Conservation (phyloP, 345 rosid genomes). For the Gossypium herbaceum region DNA sequence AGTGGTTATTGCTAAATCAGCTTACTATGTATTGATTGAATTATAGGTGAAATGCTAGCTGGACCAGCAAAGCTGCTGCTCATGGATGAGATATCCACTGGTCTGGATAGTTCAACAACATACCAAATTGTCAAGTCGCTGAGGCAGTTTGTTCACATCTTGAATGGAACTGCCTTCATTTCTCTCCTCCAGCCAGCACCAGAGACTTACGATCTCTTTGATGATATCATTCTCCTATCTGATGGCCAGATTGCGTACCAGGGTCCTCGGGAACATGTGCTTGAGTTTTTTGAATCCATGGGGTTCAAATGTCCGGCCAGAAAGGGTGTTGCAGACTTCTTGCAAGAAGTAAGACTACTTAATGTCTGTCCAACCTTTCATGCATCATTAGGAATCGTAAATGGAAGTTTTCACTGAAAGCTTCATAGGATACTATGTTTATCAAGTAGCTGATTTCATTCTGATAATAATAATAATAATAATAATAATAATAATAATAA, state of each 20-base stretch:
- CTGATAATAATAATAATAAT: too few relatives aligned
- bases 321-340: constrained; percentile 76
- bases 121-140: constrained; percentile 66
- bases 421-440: neutral
- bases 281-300: constrained; percentile 58
- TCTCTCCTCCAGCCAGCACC: constrained; percentile 88
- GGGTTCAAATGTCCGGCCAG: constrained; percentile 76
- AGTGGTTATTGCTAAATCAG: neutral
- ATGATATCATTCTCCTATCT: constrained; percentile 65
- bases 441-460: neutral
- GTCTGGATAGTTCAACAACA: constrained; percentile 79
- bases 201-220: constrained; percentile 68
- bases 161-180: constrained; percentile 54
- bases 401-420: neutral
- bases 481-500: too few relatives aligned
- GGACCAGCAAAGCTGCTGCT: constrained; percentile 56
- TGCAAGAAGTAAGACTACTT: constrained; percentile 61
- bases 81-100: constrained; percentile 80
- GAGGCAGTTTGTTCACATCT: constrained; percentile 53
- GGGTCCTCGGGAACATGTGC: constrained; percentile 59
- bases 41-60: constrained; percentile 63
- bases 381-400: neutral
- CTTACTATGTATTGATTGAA: neutral
- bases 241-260: constrained; percentile 75
- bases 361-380: neutral